phyloP scores from a whole-genome alignment of 179 eudicot genomes.

The Silene vulgaris region DNA sequence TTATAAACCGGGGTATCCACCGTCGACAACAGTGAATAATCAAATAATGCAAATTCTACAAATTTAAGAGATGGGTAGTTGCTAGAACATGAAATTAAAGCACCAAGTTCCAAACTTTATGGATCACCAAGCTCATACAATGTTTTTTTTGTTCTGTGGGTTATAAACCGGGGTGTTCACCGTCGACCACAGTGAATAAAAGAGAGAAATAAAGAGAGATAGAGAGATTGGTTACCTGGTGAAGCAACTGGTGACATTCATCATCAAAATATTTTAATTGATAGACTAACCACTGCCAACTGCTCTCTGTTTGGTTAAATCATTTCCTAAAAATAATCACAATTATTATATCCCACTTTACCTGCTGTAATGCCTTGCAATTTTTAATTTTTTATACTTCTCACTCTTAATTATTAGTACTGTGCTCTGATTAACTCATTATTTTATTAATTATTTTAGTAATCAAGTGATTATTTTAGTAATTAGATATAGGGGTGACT shows the following conservation, averaged over 20 bases:
- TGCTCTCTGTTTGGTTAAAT: conserved; percentile 55
- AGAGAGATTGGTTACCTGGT: conserved; percentile 46
- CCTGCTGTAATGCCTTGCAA: conserved; percentile 15
- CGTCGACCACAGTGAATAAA: background rate
- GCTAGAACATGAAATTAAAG: conserved; percentile 35
- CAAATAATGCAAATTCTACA: background rate
- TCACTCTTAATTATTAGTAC: conserved; percentile 22
- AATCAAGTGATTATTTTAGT: too few relatives aligned
- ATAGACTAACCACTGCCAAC: conserved; percentile 61
- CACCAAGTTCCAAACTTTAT: conserved; percentile 35
- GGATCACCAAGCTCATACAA: conserved; percentile 16
- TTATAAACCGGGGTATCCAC: too few relatives aligned
- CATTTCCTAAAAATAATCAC: conserved; percentile 24
- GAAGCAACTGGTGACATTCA: conserved; percentile 46
- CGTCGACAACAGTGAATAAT: too few relatives aligned
- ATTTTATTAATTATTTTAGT: background rate
- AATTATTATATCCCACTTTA: conserved; percentile 17
- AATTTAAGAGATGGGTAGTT: conserved; percentile 39
- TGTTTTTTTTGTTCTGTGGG: too few relatives aligned
- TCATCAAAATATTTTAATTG: conserved; percentile 35
- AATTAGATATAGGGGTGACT: background rate
- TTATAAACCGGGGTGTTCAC: too few relatives aligned
- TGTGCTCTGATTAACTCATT: conserved; percentile 4
- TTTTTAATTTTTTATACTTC: background rate
- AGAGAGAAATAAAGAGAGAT: conserved; percentile 6